Evolutionary conservation across 352 stramenopile species (phyloP), one percentile per base, ranked within the genome.

Genomic region (Phytophthora cryptogea): DNA sequence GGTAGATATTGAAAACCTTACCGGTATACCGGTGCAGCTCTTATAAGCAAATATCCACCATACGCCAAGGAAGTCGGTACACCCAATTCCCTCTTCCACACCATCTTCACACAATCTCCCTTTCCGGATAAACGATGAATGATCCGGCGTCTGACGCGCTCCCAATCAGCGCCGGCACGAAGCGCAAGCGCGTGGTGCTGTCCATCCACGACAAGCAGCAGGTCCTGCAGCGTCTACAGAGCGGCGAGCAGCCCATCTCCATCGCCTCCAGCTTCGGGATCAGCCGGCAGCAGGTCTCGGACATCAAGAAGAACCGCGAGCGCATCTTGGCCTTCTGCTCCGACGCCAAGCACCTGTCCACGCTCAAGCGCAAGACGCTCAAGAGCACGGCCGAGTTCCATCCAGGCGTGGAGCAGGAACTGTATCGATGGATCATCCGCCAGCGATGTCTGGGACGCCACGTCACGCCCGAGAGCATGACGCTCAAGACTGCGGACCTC

Each of bases 261-360:
- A 83, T 94, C 66, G 79, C 85, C 8, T 64, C 67, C 0, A 51
- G 71, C 20, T 89, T 89, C 53, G 80, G 74, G 32, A 94, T 94
- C 59, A 89, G 75, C 40, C 76, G 85, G 1, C 85, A 94, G 61
- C 85, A 94, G 61, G 78, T 94, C 8, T 92, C 83, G 13, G 85
- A 94, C 59, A 92, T 94, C 56, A 94, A 94, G 70, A 94, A 92
- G 63, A 94, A 94, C 72, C 72, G 72, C 36, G 79, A 88, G 8
- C 72, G 85, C 31, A 94, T 94, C 52, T 51, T 94, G 53, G 71
- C 77, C 42, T 91, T 89, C 40, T 94, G 85, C 39, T 63, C 81
- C 3, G 79, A 94, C 45, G 85, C 83, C 46, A 89, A 90, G 49
- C 81, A 92, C 49, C 59, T 90, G 28, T 83, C 76, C 1, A 90